Conservation (phyloP, 2,329 filamentous ascomycete species). For the Fusarium chlamydosporum region DNA sequence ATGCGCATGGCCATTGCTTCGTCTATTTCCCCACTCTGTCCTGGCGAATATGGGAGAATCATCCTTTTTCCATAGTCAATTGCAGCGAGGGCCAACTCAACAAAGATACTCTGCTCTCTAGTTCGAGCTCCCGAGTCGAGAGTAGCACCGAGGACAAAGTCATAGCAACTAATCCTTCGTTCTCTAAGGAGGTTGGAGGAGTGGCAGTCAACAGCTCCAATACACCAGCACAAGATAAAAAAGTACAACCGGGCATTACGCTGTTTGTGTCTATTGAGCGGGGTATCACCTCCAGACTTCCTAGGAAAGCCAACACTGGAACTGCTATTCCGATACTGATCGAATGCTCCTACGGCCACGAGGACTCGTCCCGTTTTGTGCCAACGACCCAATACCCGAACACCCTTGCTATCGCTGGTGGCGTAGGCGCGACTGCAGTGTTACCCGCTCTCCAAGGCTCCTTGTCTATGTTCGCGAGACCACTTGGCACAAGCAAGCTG, state of each 20-base stretch:
- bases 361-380: constrained; percentile 40
- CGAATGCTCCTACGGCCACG: constrained; percentile 51
- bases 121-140: constrained; percentile 20
- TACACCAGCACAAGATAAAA: too few relatives aligned
- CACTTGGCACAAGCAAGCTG: constrained; percentile 49
- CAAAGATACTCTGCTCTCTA: background rate
- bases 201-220: background rate
- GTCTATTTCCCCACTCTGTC: constrained; percentile 52
- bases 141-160: too few relatives aligned
- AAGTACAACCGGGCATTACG: constrained; percentile 45
- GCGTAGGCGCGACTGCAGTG: constrained; percentile 53
- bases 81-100: constrained; percentile 27
- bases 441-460: constrained; percentile 48
- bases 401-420: constrained; percentile 52
- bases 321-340: constrained; percentile 49
- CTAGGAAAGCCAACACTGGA: constrained; percentile 28
- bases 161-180: background rate
- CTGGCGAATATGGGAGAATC: constrained; percentile 54
- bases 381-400: constrained; percentile 48
- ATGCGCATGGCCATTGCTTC: constrained; percentile 51
- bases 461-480: constrained; percentile 33
- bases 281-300: constrained; percentile 47
- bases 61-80: constrained; percentile 53
- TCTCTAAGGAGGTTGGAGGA: constrained; percentile 36
- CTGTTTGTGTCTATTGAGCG: constrained; percentile 46